Percentiles rank a stretch among this genome's conserved stretches.
phyloP scores from a whole-genome alignment of 73 alveolate species.

The Durusdinium trenchii region DNA sequence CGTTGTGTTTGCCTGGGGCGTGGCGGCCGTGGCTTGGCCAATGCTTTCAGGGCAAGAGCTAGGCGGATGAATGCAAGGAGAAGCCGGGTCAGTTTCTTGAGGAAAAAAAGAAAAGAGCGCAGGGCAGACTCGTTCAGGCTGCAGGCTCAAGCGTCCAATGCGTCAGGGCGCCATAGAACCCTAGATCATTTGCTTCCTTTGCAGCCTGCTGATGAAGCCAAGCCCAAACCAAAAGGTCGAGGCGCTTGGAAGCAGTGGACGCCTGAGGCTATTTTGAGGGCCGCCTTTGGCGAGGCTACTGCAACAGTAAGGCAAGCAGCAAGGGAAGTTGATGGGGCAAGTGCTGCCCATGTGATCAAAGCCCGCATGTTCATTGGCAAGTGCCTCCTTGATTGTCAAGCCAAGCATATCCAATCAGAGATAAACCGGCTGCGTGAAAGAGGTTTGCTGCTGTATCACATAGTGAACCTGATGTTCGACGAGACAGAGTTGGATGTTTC shows the following conservation, averaged over 20 bases:
- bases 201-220: background rate
- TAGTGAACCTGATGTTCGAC: slow-evolving; percentile 26
- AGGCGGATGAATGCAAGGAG: background rate
- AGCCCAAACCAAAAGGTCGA: background rate
- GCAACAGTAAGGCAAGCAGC: slow-evolving; percentile 48
- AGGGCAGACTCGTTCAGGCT: background rate
- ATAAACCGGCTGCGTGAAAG: background rate
- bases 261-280: slow-evolving; percentile 55
- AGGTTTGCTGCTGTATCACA: background rate
- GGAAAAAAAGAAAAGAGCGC: background rate
- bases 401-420: background rate
- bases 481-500: slow-evolving; percentile 8
- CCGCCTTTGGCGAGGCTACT: slow-evolving; percentile 22
- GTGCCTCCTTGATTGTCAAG: background rate
- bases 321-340: slow-evolving; percentile 48
- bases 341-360: slow-evolving; percentile 47
- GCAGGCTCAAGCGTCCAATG: slow-evolving; percentile 3
- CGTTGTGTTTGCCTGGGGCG: slow-evolving; percentile 20
- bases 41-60: background rate
- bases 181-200: slow-evolving; percentile 40
- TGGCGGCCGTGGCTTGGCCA: background rate
- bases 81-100: background rate
- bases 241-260: slow-evolving; percentile 53
- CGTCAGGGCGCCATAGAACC: slow-evolving; percentile 42
- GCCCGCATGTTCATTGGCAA: slow-evolving; percentile 6